Evolutionary conservation across 2,329 filamentous ascomycete genomes (phyloP), one percentile per base, ranked within the genome.

Genomic region (Pestalotiopsis sp.): DNA sequence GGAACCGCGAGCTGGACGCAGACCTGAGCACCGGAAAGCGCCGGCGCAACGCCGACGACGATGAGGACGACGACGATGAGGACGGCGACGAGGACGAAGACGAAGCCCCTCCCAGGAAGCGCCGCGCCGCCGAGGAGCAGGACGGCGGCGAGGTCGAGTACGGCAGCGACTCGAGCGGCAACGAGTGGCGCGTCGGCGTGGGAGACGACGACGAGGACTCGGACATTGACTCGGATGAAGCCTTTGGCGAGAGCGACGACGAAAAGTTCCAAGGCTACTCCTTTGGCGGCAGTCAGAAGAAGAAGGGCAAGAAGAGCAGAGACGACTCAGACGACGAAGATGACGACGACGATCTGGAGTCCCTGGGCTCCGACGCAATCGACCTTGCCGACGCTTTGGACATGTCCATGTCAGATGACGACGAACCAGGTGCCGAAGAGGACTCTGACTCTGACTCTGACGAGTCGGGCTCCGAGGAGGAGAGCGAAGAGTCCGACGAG

Each of bases 231-330:
- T 89, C 86, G 73, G 88, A 90, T 76, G 93, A 97, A 74, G 94
- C 95, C 2, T 94, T 97, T 83, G 93, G 94, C 3, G 91, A 93
- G 71, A 96, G 93, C 74, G 94, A 97, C 75, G 91, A 96, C 75
- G 94, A 97, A 76, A 87, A 86, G 70, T 97, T 97, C 71, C 89
- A 94, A 71, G 92, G 89, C 11, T 97, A 91, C 74, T 75, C 83
- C 0, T 89, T 89, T 69, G 74, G 85, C 1, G 86, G 85, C 11
- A 84, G 82, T 73, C 81, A 79, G 70, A 73, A 75, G 68, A 81
- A 78, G 64, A 72, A 75, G 68, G 72, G 70, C 67, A 74, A 68
- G 68, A 75, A 69, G 77, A 85, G 24, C 86, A 88, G 71, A n/a
- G 14, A 22, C n/a, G 44, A 52, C 44, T n/a, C 14, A 1, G 44